Evolutionary conservation across 2,329 filamentous ascomycete species (phyloP), one percentile per base, ranked within the genome.

Genomic region (Phaeophleospora eucalypticola): DNA sequence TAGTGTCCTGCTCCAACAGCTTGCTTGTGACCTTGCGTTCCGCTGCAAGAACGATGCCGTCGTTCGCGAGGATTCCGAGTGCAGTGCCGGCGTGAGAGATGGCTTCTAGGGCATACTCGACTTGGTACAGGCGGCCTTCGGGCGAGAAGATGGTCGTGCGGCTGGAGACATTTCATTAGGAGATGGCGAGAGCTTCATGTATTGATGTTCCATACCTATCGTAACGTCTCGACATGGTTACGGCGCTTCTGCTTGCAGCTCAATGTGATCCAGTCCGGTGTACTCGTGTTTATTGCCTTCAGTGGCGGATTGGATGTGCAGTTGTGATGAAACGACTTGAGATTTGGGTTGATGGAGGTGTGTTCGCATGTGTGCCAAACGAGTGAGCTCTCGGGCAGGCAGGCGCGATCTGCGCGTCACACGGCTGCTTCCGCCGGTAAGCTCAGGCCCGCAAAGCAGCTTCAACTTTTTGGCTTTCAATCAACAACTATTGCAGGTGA

Each of bases 1-100:
- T 97, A 56, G 94, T 98, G 74, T 98, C 93, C 76, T 98, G 94
- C 79, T 98, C 93, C 67, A 98, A 75, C 67, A 98, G 79, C 82
- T 98, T 98, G 74, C 93, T 97, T 52, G 93, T 98, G 63, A 98
- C 93, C 77, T 98, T 98, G 69, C 93, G 83, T 81, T 98, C 93
- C 36, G 94, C 93, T 46, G 94, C 93, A 47, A 98, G 82, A 52
- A 98, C 93, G 66, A 98, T 98, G 63, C 93, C 93, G 81, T 98
- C 93, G 72, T 94, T 90, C 58, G 94, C 93, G 58, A 98, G 79
- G 66, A 98, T 96, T 46, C 93, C 93, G 63, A 98, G 84, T 58
- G 93, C 93, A 41, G 93, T 98, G 61, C 93, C 93, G 59, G 93
- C 93, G 65, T 98, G 93, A 58, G 93, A 98, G 68, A 98, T 98